Evolutionary conservation across 2,329 filamentous ascomycete species (phyloP).

Genomic region (Teratosphaeria zuluensis): DNA sequence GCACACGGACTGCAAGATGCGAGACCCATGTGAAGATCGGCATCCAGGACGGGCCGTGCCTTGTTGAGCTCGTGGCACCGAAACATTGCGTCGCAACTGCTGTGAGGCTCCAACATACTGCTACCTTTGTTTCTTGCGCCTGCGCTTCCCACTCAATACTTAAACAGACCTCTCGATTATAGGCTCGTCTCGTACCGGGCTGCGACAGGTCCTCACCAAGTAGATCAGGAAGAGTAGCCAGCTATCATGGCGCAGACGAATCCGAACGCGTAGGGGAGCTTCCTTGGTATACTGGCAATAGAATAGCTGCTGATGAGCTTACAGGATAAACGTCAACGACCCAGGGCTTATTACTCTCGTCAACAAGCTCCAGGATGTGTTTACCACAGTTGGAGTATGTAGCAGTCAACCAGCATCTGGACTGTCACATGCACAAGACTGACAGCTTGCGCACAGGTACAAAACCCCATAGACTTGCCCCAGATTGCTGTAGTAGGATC

Average conservation of each 20-base stretch:
- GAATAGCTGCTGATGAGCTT: neutral
- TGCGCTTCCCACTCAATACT: neutral
- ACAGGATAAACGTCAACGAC: constrained; percentile 63
- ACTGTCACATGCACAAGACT: constrained; percentile 4
- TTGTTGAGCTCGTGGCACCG: neutral
- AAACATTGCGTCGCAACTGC: neutral
- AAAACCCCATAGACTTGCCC: constrained; percentile 97
- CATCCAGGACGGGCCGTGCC: neutral
- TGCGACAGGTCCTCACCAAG: neutral
- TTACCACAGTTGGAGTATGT: constrained; percentile 83
- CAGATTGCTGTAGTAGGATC: constrained; percentile 98
- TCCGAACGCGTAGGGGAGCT: constrained; percentile 11
- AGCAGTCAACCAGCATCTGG: neutral
- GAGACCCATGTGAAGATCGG: neutral
- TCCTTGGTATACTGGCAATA: neutral
- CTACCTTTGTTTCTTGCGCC: neutral
- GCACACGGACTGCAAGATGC: too few relatives aligned
- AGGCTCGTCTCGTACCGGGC: neutral
- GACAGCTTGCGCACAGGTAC: constrained; percentile 52
- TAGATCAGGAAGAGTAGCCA: neutral
- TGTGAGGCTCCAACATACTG: neutral
- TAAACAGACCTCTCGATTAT: neutral
- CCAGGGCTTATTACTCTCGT: constrained; percentile 69
- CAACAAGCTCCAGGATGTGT: constrained; percentile 99
- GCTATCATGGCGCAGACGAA: constrained; percentile 14